phyloP scores from a whole-genome alignment of 2,329 filamentous ascomycete species.

The Lecanicillium sp. region DNA sequence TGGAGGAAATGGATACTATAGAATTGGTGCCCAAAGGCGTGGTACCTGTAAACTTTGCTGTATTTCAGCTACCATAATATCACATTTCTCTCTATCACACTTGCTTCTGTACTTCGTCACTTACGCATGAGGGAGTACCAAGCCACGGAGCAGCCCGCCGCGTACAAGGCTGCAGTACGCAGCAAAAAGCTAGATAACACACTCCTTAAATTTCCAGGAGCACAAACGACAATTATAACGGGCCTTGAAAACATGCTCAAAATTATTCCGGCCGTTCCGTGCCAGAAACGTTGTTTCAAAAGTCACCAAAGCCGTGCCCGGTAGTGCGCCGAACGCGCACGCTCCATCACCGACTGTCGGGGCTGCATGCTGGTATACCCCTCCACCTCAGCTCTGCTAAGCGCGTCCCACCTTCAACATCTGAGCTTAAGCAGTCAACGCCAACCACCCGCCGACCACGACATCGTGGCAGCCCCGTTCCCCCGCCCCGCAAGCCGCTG shows the following conservation, averaged over 20 bases:
- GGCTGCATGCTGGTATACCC: neutral
- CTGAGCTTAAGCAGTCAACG: conserved; percentile 2
- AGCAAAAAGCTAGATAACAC: too few relatives aligned
- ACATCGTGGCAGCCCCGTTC: conserved; percentile 2
- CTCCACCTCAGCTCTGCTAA: neutral
- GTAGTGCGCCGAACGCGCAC: too few relatives aligned
- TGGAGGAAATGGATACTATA: neutral
- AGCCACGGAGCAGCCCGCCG: too few relatives aligned
- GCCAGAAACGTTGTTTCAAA: too few relatives aligned
- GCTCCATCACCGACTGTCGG: neutral
- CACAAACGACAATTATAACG: too few relatives aligned
- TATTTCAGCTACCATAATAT: conserved; percentile 12
- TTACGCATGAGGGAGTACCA: too few relatives aligned
- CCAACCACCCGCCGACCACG: neutral
- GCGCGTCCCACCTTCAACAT: conserved; percentile 7
- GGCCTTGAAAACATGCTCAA: too few relatives aligned
- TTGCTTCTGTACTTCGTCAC: neutral
- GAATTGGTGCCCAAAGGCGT: neutral
- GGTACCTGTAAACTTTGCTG: conserved; percentile 8
- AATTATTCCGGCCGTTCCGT: too few relatives aligned
- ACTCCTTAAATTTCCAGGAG: too few relatives aligned
- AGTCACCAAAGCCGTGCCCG: too few relatives aligned
- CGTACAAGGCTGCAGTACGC: too few relatives aligned
- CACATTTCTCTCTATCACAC: neutral
- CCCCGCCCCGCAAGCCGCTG: neutral